Base-by-base conservation (phyloP, 2,329 filamentous ascomycete species). In the Epichloe bromicola region DNA sequence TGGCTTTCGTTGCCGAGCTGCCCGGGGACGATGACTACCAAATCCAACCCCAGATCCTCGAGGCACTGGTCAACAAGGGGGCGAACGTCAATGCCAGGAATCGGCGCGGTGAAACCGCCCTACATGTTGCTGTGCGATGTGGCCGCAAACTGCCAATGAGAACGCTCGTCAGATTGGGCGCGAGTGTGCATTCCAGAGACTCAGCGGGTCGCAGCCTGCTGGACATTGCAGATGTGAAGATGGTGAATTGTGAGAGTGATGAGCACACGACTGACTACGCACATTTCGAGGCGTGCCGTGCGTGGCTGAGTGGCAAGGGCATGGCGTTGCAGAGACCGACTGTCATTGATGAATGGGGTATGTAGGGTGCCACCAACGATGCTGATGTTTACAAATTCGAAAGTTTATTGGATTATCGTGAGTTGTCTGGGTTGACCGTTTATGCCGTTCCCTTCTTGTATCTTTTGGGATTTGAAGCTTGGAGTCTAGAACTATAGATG, bases 141-240 rank as follows among this genome's bases (percentile, higher is more conserved):
- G 76, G 77, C 0, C 70, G 73, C 49, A 79, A 78, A 61, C 67
- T 75, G 2, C 76, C 76, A 1, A 62, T 74, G 30, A 69, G 67
- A 12, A 68, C 70, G 7, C 64, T 79, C 11, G 63, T 74, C 12
- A 64, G 69, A n/a, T 57, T 65, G 5, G 71, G 72, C 0, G 75
- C 75, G 11, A 75, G 72, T 33, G 70, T 76, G 1, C 64, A 74
- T 34, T 72, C 63, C 7, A 65, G 73, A 2, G 74, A 78, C 49
- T 65, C 64, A 0, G 63, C 65, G 1, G 72, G 73, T 0, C 53
- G 70, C 3, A 69, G 74, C 40, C 60, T 77, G 7, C 60, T 79
- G 1, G 70, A 72, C 6, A 65, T 76, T 1, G 63, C 71, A 0
- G 74, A 78, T 50, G 59, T 59, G 15, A 65, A 68, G 55, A 69